Evolutionary conservation across 345 rosid species (phyloP), one percentile per base, ranked within the genome.

Genomic region (Brassica juncea): DNA sequence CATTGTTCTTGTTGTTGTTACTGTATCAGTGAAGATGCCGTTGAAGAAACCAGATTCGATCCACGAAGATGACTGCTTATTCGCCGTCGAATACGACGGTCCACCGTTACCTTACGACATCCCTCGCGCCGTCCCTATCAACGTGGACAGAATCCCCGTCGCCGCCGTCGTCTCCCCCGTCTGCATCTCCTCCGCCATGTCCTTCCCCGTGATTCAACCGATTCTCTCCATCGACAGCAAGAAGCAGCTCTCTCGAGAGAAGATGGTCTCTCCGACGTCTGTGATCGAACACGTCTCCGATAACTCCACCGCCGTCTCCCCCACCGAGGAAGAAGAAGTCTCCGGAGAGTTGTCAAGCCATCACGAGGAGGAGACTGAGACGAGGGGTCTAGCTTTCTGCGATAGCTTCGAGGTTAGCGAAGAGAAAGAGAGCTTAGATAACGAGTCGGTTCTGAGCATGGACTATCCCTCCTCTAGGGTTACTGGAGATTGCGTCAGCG

Each of bases 111-210:
- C 86, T 23, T 88, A 86, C 86, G 89, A 90, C 72, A 85, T 95
- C 31, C 99, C 99, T 12, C 91, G 91, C 25, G 99, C 98, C 3
- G 85, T 88, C 74, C 99, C 99, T 1, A 88, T 95, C 81, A 95
- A 92, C 84, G 87, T 92, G n/a, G 86, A 80, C 60, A 87, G 75
- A 55, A 91, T 95, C 78, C 99, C 99, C 4, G 92, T 95, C n/a
- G 99, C 99, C n/a, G 83, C 97, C 14, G 97, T 90, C 0, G 98
- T 90, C 37, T 77, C 95, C n/a, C 89, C 89, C 77, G 88, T 89
- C 21, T 84, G 90, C 55, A 66, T 88, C 27, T 81, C 88, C 12
- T 87, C 85, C 9, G 77, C 87, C 58, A 81, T 91, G 68, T 78
- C 89, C 21, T 84, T 91, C 12, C 99, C 99, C 10, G 94, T 95